Conservation (phyloP, 495 filamentous ascomycete genomes). For the Xylaria sp. region DNA sequence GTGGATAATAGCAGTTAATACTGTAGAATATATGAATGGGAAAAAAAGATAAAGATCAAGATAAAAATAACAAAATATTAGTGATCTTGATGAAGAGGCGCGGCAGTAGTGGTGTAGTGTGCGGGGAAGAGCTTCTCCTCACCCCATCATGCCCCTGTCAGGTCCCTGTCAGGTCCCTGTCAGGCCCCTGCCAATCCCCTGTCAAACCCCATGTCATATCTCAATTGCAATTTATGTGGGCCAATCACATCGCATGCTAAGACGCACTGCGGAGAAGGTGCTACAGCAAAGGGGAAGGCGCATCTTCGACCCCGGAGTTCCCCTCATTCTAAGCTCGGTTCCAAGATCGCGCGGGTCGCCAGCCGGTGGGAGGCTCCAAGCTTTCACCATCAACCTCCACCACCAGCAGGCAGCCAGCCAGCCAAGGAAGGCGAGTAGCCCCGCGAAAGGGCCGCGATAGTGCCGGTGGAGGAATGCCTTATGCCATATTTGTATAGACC, state of each 20-base stretch:
- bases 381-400: not conserved
- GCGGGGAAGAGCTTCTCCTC: conserved; percentile 26
- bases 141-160: too few relatives aligned
- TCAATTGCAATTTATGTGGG: conserved; percentile 1
- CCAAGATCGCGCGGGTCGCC: not conserved
- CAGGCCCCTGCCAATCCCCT: too few relatives aligned
- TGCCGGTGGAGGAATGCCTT: conserved; percentile 6
- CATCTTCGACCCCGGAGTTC: conserved; percentile 17
- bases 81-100: not conserved
- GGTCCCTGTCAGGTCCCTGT: too few relatives aligned
- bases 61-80: too few relatives aligned
- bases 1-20: too few relatives aligned
- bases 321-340: conserved; percentile 22
- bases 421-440: conserved; percentile 12
- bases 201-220: not conserved
- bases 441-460: conserved; percentile 21
- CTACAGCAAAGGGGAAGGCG: not conserved
- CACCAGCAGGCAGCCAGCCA: too few relatives aligned
- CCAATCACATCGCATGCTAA: conserved; percentile 15
- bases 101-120: not conserved
- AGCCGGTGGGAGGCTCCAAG: not conserved
- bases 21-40: not conserved
- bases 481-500: not conserved
- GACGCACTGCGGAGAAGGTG: conserved; percentile 6
- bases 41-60: not conserved